Conservation (phyloP, 1,284 basidiomycete species). For the Tylopilus sp. region DNA sequence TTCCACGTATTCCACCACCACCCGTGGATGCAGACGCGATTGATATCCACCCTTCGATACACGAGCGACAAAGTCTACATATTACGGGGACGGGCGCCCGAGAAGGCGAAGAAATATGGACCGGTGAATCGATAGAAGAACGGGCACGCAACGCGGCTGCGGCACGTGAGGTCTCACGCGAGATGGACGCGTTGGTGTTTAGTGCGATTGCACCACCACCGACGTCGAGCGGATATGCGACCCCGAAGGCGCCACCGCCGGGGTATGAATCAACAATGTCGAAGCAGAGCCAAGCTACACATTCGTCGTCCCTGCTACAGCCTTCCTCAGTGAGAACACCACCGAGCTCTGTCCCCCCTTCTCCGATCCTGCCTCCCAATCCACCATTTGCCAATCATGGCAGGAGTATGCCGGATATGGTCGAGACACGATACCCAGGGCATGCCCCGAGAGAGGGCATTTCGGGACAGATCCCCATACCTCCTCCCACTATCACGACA, state of each 20-base stretch:
- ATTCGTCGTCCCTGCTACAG: background rate
- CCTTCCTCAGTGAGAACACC: conserved; percentile 1
- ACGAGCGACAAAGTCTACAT: background rate
- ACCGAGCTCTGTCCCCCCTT: conserved; percentile 20
- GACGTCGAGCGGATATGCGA: conserved; percentile 14
- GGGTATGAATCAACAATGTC: conserved; percentile 16
- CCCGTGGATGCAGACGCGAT: conserved; percentile 15
- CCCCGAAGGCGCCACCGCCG: conserved; percentile 21
- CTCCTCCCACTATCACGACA: background rate
- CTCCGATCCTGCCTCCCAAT: conserved; percentile 30
- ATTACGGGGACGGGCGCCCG: background rate
- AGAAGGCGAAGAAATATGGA: conserved; percentile 13
- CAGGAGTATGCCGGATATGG: background rate
- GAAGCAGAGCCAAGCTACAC: conserved; percentile 7
- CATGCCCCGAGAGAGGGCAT: conserved; percentile 7
- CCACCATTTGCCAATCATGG: conserved; percentile 28
- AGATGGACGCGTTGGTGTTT: conserved; percentile 54
- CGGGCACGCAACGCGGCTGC: conserved; percentile 55
- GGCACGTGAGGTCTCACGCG: conserved; percentile 60
- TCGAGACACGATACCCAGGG: conserved; percentile 12
- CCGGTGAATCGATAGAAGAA: conserved; percentile 33
- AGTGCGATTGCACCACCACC: conserved; percentile 33
- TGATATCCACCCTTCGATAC: conserved; percentile 1
- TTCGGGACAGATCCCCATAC: conserved; percentile 16
- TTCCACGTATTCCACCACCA: conserved; percentile 30